Base-by-base conservation (phyloP, 2,329 filamentous ascomycete species). In the Pseudogymnoascus sp. region DNA sequence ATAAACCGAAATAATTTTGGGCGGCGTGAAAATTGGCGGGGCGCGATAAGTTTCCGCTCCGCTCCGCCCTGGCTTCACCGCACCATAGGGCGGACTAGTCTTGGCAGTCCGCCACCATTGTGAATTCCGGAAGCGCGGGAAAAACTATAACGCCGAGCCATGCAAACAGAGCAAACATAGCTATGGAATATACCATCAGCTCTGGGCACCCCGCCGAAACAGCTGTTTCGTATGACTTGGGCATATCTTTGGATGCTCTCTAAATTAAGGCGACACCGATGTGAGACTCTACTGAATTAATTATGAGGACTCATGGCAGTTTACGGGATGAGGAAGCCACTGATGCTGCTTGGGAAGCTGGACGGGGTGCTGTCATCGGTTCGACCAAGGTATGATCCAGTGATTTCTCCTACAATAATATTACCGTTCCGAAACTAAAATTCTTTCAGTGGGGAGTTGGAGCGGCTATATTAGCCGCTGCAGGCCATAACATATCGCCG, bases 331-430 rank as follows among this genome's bases (percentile, higher is more conserved):
- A 83, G 41, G 89, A 93, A 72, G 84, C 87, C 58, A 81, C 82
- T 64, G 78, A 81, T 61, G 89, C 89, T 54, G 85, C 87, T 41
- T 87, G 86, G 84, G 87, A 89, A 68, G 89, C 88, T 35, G 80
- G 79, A 2, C 80, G 80, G 64, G 90, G 89, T 35, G 89, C 87
- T 16, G 73, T 82, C 32, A 74, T 79, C 50, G 89, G 89, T 16
- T 87, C 86, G 37, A 73, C 82, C 16, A 90, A 87, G 78, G 81
- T 82, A 74, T 63, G 74, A 43, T 61, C 25, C 38, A 28, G 47
- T 11, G 28, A 28, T 9, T 9, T 20, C 6, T 32, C 16, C 30
- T 32, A 54, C 47, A 20, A 54, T 34, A n/a, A 8, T 11, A 54
- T 54, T n/a, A 8, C 28, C 18, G 32, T 58, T 18, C 32, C 54